Conservation (phyloP, 1,139 yeast species). For the Blastobotrys arbuscula region DNA sequence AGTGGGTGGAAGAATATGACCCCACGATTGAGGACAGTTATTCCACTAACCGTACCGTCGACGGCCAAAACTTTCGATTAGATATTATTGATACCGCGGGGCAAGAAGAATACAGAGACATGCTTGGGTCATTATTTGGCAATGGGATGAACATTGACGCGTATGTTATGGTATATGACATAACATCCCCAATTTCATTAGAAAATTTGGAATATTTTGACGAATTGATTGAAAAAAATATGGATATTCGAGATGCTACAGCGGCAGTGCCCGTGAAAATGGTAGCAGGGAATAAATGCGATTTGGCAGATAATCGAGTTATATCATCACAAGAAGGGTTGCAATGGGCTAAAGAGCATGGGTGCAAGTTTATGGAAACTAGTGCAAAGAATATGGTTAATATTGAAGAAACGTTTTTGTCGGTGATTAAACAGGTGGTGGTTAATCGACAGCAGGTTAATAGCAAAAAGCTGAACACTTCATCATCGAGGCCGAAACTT, state of each 20-base stretch:
- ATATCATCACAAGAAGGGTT: conserved; percentile 79
- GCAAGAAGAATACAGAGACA: conserved; percentile 37
- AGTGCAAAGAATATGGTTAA: conserved; percentile 85
- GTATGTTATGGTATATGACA: conserved; percentile 78
- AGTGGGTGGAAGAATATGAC: conserved; percentile 36
- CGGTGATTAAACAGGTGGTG: conserved; percentile 54
- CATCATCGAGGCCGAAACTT: conserved; percentile 14
- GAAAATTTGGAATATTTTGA: conserved; percentile 77
- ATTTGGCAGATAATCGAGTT: conserved; percentile 67
- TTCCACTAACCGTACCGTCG: conserved; percentile 32
- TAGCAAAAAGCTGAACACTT: conserved; percentile 1
- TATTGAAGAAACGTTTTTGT: conserved; percentile 80
- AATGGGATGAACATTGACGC: conserved; percentile 89
- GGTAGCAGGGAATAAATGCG: conserved; percentile 43
- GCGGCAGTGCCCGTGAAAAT: conserved; percentile 30
- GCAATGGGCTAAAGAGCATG: conserved; percentile 64
- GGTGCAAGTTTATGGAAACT: conserved; percentile 81
- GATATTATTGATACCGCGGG: conserved; percentile 38
- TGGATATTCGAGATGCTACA: conserved; percentile 38
- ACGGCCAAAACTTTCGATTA: conserved; percentile 30
- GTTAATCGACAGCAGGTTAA: conserved; percentile 16
- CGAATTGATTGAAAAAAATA: conserved; percentile 79
- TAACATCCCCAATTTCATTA: conserved; percentile 72
- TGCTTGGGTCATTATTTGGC: conserved; percentile 50
- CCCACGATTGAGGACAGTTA: conserved; percentile 36